Percentiles rank a stretch among this genome's conserved stretches.
Conservation (phyloP, 2,329 filamentous ascomycete species). For the Lecanicillium sp. region DNA sequence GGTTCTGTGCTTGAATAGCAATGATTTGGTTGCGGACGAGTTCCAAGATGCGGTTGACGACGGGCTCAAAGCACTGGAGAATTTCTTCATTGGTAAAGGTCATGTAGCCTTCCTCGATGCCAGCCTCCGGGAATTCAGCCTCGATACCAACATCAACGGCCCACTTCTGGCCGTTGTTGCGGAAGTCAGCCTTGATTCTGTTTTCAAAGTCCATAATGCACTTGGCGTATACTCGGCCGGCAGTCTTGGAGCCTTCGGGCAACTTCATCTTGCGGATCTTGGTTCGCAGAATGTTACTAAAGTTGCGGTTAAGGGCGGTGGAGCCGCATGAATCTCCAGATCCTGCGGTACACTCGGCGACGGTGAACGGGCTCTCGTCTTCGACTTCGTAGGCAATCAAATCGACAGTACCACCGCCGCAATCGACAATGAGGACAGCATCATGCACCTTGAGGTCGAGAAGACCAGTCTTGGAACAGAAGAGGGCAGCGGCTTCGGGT, state of each 20-base stretch:
- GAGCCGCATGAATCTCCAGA: constrained; percentile 97
- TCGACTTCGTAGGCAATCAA: constrained; percentile 98
- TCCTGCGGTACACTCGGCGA: constrained; percentile 93
- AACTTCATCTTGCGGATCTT: constrained; percentile 99
- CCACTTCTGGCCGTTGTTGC: constrained; percentile 99
- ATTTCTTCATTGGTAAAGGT: constrained; percentile 99
- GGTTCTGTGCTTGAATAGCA: constrained; percentile 95
- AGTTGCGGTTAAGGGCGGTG: constrained; percentile 96
- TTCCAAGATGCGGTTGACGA: constrained; percentile 93
- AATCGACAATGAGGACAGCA: constrained; percentile 96
- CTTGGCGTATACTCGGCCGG: constrained; percentile 97
- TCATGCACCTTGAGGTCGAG: constrained; percentile 97
- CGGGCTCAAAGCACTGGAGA: constrained; percentile 95
- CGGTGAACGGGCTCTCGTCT: constrained; percentile 93
- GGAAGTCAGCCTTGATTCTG: constrained; percentile 98
- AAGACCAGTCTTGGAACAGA: constrained; percentile 94
- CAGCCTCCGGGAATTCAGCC: constrained; percentile 93
- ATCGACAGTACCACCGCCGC: constrained; percentile 96
- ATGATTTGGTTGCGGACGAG: constrained; percentile 97
- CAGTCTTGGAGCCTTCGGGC: constrained; percentile 90
- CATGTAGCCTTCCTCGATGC: constrained; percentile 99
- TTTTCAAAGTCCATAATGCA: constrained; percentile 99
- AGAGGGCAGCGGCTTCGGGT: constrained; percentile 92
- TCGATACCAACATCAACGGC: constrained; percentile 98
- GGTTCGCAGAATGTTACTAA: constrained; percentile 92